Base-by-base conservation (phyloP, 2,329 filamentous ascomycete genomes). In the Alternaria sp. region DNA sequence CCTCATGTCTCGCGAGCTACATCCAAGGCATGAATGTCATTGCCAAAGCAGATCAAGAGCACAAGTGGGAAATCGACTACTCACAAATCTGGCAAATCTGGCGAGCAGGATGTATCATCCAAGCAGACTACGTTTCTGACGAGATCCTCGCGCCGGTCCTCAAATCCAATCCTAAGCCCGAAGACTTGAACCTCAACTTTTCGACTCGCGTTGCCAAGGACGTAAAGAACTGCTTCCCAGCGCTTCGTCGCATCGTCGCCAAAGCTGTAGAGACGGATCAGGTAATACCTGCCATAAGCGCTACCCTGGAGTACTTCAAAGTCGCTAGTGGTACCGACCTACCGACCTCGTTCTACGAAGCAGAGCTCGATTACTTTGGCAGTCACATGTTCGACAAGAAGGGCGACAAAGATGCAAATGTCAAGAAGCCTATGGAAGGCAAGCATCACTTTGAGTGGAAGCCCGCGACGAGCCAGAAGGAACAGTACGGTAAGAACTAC, bases 101-200 rank as follows among this genome's bases (percentile, higher is more conserved):
- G 89, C 84, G 88, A 2, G 87, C 83, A 0, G 89, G 90, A 7
- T 91, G 89, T 75, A 91, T 92, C 74, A 91, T 92, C 70, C 86
- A 89, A 68, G 84, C 86, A 1, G 88, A 91, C 64, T 82, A 86
- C 65, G 88, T 92, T 61, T 84, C 85, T 3, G 68, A 74, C 49
- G 84, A 88, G 51, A 74, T 91, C 30, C 80, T 91, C 3, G 79
- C 82, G 6, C 75, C 77, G 0, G 78, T 85, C 48, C 84, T 81
- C 28, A 68, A 69, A n/a, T 64, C 64, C 6, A 67, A 68, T 5
- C 63, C 65, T 1, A 62, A 64, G 1, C 74, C 80, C 12, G 79
- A 83, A 64, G 81, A 87, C 56, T 77, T 87, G 6, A 77, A 83
- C 4, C 79, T 77, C 64, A 75, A 84, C 54, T 69, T 69, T 46